Base-by-base conservation (phyloP, 1,284 basidiomycete genomes). In the Ustilago bromivora region DNA sequence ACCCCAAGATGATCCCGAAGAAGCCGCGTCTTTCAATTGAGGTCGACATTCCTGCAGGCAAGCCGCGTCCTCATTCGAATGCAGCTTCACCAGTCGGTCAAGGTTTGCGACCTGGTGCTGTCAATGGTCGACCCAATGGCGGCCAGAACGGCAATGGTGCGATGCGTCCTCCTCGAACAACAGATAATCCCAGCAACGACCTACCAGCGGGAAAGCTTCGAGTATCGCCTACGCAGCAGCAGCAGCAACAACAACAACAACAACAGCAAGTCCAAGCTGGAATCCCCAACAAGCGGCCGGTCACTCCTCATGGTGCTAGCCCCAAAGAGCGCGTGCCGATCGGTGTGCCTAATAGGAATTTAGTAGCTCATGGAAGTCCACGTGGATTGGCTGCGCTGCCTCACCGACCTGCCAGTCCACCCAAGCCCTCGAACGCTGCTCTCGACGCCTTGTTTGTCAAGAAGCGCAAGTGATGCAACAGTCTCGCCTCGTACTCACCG, bases 391-490 rank as follows among this genome's bases (percentile, higher is more conserved):
- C 66, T n/a, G 61, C 71, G 19, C 41, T 73, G 46, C 66, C 71
- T 19, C 59, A 47, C 35, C 38, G 66, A 28, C 71, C 66, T 9
- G 65, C 66, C 7, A 76, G 75, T 31, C 70, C 75, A 6, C 70
- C 75, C 1, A 74, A 78, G 28, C 76, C 76, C 10, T 78, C 76
- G 28, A 71, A 57, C 36, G 76, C 76, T 5, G 71, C 76, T 4
- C 71, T 78, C 49, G 69, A 78, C 23, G 71, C 76, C 9, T 35
- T 78, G 31, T 78, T 78, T 19, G 76, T 78, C 58, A 74, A 74
- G 65, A 78, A 74, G 65, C 71, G 76, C 35, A 65, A 61, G 43
- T 77, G 51, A 40, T 43, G 3, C 34, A 43, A n/a, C 40, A 43
- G n/a, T 17, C 43, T 19, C 43, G 17, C 11, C 13, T 6, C n/a